Base-by-base conservation (phyloP, 2,329 filamentous ascomycete genomes). In the Exophiala oligosperma region DNA sequence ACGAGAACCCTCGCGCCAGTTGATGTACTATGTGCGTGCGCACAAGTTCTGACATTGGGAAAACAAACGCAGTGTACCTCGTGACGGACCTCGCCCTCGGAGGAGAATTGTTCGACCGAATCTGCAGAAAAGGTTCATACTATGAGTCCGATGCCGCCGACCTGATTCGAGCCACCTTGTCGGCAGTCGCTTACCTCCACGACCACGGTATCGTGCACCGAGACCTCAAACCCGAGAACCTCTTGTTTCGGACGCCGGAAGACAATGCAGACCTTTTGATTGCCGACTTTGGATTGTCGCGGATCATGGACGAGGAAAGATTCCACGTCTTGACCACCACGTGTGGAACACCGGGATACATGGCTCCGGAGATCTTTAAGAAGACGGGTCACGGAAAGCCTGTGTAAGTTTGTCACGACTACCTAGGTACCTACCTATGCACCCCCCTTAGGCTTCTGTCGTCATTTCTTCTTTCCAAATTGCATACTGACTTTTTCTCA, bases 351-450 rank as follows among this genome's bases (percentile, higher is more conserved):
- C 94, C 94, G 2, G 94, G 94, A 49, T 99, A 99, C 76, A 99
- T 99, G 94, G 94, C 94, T 1, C 94, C 94, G 23, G 94, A 99
- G 74, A 99, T 99, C 69, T 99, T 99, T 79, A 96, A 96, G 76
- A 99, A 99, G 81, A 92, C 89, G 6, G 94, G 94, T 26, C 94
- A 99, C 73, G 94, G 94, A 63, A 99, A 97, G 76, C 92, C 94
- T 67, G 94, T 99, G 84, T 86, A 80, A 65, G 78, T 67, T n/a
- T 32, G 6, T 44, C 32, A 11, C 51, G n/a, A 14, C 17, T n/a
- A 26, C 24, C 17, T 43, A 17, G 17, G 17, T 17, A 28, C 35
- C 28, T 41, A 8, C 2, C 14, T 32, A 28, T 17, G 17, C 17
- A 17, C 1, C 17, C 17, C 17, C 23, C 40, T 23, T 17, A 17